Percentiles rank a stretch among this genome's conserved stretches.
Conservation (phyloP, 331 rosid genomes). For the Erythrophleum ivorense region DNA sequence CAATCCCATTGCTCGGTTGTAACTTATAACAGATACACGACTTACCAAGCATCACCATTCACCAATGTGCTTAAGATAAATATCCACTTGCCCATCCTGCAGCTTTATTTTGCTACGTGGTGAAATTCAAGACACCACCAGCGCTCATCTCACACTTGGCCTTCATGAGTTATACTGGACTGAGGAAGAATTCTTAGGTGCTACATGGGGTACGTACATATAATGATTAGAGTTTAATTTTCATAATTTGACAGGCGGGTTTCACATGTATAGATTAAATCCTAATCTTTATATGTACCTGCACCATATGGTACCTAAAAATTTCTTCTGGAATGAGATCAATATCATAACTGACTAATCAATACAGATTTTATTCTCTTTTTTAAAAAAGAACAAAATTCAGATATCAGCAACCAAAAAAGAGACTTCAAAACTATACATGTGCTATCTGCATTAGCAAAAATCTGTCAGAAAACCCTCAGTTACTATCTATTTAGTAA, state of each 20-base stretch:
- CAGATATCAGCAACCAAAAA: constrained; percentile 1
- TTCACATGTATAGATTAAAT: not conserved
- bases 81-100: not conserved
- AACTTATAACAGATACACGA: not conserved
- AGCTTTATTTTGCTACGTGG: too few species aligned
- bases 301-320: not conserved
- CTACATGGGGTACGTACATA: not conserved
- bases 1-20: not conserved
- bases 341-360: not conserved
- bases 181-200: not conserved
- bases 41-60: not conserved
- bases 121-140: too few species aligned
- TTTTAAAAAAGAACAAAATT: not conserved
- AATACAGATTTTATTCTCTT: constrained; percentile 8
- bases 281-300: not conserved
- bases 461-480: constrained; percentile 20
- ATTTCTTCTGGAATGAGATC: not conserved
- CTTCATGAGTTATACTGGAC: not conserved
- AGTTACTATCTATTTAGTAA: constrained; percentile 7
- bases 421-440: constrained; percentile 17
- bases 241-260: not conserved
- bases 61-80: not conserved
- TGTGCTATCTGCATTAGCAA: constrained; percentile 13
- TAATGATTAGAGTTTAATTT: too few species aligned
- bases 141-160: not conserved